Evolutionary conservation across 768 basidiomycete species (phyloP).

Genomic region (Lentinula sp.): DNA sequence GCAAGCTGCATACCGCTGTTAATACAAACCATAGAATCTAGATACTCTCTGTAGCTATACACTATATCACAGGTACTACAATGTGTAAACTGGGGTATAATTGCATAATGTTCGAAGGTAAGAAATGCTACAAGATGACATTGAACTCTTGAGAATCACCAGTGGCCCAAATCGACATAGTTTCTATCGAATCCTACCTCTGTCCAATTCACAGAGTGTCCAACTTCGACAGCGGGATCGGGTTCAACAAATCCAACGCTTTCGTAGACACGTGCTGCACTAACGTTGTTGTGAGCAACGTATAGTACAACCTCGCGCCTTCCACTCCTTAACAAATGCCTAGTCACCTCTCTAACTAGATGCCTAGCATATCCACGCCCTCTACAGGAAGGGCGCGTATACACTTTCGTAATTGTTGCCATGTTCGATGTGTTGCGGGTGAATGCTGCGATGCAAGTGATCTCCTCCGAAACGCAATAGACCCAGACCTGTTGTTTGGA

Average conservation of each 20-base stretch:
- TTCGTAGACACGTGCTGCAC: conserved; percentile 51
- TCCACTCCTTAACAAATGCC: conserved; percentile 27
- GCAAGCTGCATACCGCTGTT: too few species aligned
- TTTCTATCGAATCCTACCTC: conserved; percentile 57
- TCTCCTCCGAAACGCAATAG: conserved; percentile 33
- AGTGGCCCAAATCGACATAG: conserved; percentile 53
- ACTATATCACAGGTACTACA: too few species aligned
- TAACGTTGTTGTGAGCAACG: conserved; percentile 51
- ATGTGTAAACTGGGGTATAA: too few species aligned
- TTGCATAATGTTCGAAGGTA: too few species aligned
- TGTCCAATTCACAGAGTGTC: conserved; percentile 36
- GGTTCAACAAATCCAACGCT: conserved; percentile 65
- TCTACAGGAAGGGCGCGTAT: conserved; percentile 49
- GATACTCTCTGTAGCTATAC: too few species aligned
- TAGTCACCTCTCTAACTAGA: conserved; percentile 52
- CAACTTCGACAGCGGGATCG: conserved; percentile 29
- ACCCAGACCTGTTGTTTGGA: conserved; percentile 51
- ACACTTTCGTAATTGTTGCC: conserved; percentile 69
- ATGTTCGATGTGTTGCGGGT: conserved; percentile 54
- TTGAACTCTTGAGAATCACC: conserved; percentile 29
- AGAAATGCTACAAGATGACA: neutral
- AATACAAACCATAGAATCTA: too few species aligned
- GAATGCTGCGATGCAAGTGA: conserved; percentile 63
- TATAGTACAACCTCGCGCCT: conserved; percentile 47
- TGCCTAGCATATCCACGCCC: conserved; percentile 52